Percentiles rank a stretch among this genome's conserved stretches.
Evolutionary conservation across 257 asterid genomes (phyloP).

Genomic region (Cordia subcordata): DNA sequence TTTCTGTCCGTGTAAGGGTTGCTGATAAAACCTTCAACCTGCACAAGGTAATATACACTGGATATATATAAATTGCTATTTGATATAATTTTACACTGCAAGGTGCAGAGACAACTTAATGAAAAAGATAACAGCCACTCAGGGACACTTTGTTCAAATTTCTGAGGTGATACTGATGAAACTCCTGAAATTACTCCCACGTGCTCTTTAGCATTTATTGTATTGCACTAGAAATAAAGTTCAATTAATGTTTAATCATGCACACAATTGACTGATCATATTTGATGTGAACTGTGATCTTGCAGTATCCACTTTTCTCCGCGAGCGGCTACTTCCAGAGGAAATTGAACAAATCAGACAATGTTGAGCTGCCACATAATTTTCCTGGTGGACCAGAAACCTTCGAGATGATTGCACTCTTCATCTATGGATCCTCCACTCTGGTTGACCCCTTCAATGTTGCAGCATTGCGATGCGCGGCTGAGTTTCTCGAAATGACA

Average conservation of each 20-base stretch:
- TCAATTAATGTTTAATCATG: no score
- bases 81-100: no score
- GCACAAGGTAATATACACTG: slow-evolving; percentile 59
- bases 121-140: no score
- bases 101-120: neutral
- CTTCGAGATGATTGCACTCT: slow-evolving; percentile 61
- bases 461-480: slow-evolving; percentile 65
- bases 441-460: slow-evolving; percentile 55
- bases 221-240: no score
- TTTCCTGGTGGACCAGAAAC: slow-evolving; percentile 71
- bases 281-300: neutral
- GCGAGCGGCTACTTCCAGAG: slow-evolving; percentile 64
- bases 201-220: no score
- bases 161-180: no score
- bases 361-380: slow-evolving; percentile 42
- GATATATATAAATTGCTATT: no score
- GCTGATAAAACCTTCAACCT: slow-evolving; percentile 53
- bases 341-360: slow-evolving; percentile 45
- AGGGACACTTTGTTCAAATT: no score
- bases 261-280: neutral
- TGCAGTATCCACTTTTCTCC: slow-evolving; percentile 47
- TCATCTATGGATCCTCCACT: slow-evolving; percentile 64
- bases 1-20: slow-evolving; percentile 45
- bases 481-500: slow-evolving; percentile 57
- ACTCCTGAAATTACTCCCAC: no score